A percentile compares a stretch with the other conserved stretches of the same genome.
These are phyloP conservation scores for Astrocystis sublimbata DNA, from an alignment of 495 filamentous ascomycete genomes.

Conservation along the genomic window DNA sequence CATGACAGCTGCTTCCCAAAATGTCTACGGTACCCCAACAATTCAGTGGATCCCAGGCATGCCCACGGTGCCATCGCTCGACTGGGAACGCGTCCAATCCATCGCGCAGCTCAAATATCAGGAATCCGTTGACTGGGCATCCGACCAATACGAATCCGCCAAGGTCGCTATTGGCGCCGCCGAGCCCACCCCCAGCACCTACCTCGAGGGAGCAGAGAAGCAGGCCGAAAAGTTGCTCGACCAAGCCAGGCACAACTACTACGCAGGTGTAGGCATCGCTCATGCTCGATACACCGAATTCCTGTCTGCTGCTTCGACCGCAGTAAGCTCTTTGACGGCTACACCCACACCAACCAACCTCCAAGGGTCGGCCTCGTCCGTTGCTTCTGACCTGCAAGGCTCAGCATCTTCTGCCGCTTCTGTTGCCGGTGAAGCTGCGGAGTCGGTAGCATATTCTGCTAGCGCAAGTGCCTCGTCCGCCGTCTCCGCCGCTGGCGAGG, in stretches of 20 bases:
- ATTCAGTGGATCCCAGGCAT: slow-evolving; percentile 26
- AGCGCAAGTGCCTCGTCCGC: no score
- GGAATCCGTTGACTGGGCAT: slow-evolving; percentile 64
- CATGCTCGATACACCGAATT: slow-evolving; percentile 78
- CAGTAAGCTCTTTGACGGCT: slow-evolving; percentile 52
- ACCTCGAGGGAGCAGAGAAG: slow-evolving; percentile 50
- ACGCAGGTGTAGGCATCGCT: slow-evolving; percentile 72
- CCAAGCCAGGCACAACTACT: slow-evolving; percentile 69
- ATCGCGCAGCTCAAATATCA: slow-evolving; percentile 64
- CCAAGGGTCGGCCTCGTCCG: slow-evolving; percentile 42
- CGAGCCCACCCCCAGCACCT: slow-evolving; percentile 53
- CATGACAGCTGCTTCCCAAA: slow-evolving; percentile 46
- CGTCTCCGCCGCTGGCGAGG: slow-evolving; percentile 34
- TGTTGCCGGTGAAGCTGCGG: slow-evolving; percentile 29
- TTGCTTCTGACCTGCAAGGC: no score
- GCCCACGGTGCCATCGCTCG: slow-evolving; percentile 37
- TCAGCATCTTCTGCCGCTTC: slow-evolving; percentile 40
- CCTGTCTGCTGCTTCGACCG: slow-evolving; percentile 64
- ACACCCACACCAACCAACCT: slow-evolving; percentile 51
- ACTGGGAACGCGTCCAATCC: slow-evolving; percentile 49
- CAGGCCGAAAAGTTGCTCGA: slow-evolving; percentile 58
- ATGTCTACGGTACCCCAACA: slow-evolving; percentile 48
- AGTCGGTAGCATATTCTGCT: slow-evolving; percentile 29
- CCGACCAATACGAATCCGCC: slow-evolving; percentile 62
- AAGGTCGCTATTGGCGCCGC: slow-evolving; percentile 57